Percentiles rank a stretch among this genome's conserved stretches.
Conservation (phyloP, 495 filamentous ascomycete species). For the Neurospora discreta region DNA sequence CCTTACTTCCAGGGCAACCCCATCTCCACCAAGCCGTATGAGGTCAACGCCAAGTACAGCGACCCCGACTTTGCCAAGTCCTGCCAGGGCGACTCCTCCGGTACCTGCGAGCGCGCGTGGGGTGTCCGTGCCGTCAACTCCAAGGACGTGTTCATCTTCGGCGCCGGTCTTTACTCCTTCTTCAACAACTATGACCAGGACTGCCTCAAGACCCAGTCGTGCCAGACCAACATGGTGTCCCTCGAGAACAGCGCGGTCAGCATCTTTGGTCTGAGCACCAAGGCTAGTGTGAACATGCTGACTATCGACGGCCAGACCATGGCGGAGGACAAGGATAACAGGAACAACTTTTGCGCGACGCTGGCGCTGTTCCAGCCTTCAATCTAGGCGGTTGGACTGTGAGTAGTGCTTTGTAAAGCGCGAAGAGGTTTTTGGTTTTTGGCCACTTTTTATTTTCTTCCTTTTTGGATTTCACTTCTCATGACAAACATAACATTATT, state of each 20-base stretch:
- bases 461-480: not conserved
- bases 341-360: slow-evolving; percentile 65
- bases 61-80: slow-evolving; percentile 67
- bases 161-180: slow-evolving; percentile 76
- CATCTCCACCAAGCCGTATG: slow-evolving; percentile 55
- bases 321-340: slow-evolving; percentile 53
- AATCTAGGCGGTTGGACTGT: not conserved
- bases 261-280: slow-evolving; percentile 75
- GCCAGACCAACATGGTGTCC: slow-evolving; percentile 80
- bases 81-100: slow-evolving; percentile 46
- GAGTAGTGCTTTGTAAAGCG: not conserved
- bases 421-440: not conserved
- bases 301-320: slow-evolving; percentile 43
- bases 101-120: slow-evolving; percentile 69
- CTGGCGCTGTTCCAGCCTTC: slow-evolving; percentile 45
- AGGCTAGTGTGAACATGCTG: slow-evolving; percentile 81
- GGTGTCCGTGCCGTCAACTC: slow-evolving; percentile 69
- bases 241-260: slow-evolving; percentile 61
- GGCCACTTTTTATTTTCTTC: not conserved
- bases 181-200: slow-evolving; percentile 76
- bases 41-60: slow-evolving; percentile 46
- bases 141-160: slow-evolving; percentile 58
- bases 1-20: slow-evolving; percentile 90
- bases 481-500: not conserved
- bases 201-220: slow-evolving; percentile 63